Conservation (phyloP, 2,329 filamentous ascomycete genomes). For the Hypoxylon sp. region DNA sequence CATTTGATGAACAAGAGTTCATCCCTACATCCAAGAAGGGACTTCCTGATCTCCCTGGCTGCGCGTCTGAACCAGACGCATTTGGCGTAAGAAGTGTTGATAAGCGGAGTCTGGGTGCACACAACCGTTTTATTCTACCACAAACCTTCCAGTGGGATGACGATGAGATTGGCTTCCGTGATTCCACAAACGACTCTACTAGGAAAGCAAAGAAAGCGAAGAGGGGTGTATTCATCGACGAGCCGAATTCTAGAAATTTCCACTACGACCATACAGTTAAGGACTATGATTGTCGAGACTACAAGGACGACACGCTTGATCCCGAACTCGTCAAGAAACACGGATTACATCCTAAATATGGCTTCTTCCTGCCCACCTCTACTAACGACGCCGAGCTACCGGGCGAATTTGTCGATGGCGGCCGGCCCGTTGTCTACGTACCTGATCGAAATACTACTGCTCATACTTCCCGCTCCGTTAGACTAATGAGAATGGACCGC, state of each 20-base stretch:
- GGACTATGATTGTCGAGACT: conserved; percentile 64
- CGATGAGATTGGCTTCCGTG: conserved; percentile 69
- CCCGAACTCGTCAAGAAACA: conserved; percentile 62
- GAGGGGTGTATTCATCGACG: conserved; percentile 65
- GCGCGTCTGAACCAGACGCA: conserved; percentile 62
- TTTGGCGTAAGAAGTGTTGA: conserved; percentile 63
- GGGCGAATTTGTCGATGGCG: conserved; percentile 57
- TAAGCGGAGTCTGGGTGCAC: conserved; percentile 55
- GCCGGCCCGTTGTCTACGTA: conserved; percentile 63
- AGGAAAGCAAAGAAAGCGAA: conserved; percentile 63
- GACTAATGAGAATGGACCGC: conserved; percentile 48
- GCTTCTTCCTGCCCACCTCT: conserved; percentile 63
- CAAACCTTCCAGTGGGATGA: conserved; percentile 61
- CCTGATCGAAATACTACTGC: conserved; percentile 58
- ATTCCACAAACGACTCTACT: conserved; percentile 67
- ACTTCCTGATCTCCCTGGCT: conserved; percentile 54
- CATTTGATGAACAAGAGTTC: conserved; percentile 43
- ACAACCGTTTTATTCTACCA: conserved; percentile 67
- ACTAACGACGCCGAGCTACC: conserved; percentile 59
- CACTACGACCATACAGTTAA: conserved; percentile 67
- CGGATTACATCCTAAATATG: conserved; percentile 64
- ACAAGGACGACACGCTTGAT: conserved; percentile 64
- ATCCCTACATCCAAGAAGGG: conserved; percentile 42
- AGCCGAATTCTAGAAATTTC: conserved; percentile 65
- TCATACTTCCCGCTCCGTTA: conserved; percentile 60